Conservation (phyloP, 345 rosid species). For the Anacardium occidentale region DNA sequence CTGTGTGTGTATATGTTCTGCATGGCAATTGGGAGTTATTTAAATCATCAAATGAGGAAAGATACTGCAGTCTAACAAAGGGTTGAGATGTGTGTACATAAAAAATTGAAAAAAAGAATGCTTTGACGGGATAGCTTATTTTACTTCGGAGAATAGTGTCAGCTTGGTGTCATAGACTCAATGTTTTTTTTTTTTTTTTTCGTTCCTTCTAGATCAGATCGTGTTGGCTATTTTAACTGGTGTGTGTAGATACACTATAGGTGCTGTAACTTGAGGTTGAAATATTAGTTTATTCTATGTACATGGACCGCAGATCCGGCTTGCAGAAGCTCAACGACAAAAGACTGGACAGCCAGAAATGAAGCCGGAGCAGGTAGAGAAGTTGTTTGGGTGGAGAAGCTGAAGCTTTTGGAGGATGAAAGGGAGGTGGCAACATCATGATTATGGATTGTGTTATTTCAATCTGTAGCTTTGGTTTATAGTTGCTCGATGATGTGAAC, state of each 20-base stretch:
- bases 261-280: constrained; percentile 7
- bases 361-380: constrained; percentile 74
- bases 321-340: constrained; percentile 80
- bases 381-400: constrained; percentile 78
- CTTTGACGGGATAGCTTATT: background rate
- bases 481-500: constrained; percentile 21
- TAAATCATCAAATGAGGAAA: background rate
- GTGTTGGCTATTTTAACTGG: background rate
- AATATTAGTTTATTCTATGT: constrained; percentile 11
- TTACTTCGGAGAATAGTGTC: background rate
- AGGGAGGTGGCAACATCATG: constrained; percentile 40
- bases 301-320: constrained; percentile 61
- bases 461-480: constrained; percentile 18
- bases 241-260: background rate
- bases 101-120: background rate
- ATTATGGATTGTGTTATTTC: constrained; percentile 14
- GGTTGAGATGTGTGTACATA: too few species aligned
- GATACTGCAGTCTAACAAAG: background rate
- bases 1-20: too few species aligned
- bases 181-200: background rate
- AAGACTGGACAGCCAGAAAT: constrained; percentile 50
- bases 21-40: too few species aligned
- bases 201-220: background rate
- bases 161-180: background rate
- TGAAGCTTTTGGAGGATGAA: constrained; percentile 65